Conservation (phyloP, 75 land plant genomes). For the Sequoia sempervirens region DNA sequence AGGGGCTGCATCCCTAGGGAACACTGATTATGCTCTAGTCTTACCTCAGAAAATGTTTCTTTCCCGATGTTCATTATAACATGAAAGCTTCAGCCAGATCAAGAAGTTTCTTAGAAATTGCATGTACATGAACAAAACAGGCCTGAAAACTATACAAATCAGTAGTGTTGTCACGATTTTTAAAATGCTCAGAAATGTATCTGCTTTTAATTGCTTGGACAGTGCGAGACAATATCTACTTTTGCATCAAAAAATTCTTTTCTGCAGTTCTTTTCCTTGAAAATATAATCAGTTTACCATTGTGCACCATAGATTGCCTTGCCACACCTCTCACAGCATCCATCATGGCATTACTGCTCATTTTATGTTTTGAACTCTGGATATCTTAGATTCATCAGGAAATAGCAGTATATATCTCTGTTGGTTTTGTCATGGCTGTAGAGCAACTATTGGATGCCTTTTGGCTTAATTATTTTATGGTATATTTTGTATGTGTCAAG, state of each 20-base stretch:
- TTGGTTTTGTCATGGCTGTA: neutral
- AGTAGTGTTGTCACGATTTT: neutral
- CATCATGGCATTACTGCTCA: neutral
- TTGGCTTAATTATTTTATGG: neutral
- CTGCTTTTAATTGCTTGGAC: neutral
- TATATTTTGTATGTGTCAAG: neutral
- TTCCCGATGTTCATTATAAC: neutral
- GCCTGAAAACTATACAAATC: neutral
- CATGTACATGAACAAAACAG: neutral
- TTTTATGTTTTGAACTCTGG: neutral
- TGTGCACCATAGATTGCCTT: neutral
- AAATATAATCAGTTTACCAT: neutral
- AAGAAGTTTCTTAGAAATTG: slow-evolving; percentile 2
- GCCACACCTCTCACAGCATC: neutral
- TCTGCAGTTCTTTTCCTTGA: neutral
- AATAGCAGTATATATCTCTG: neutral
- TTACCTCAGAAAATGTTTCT: neutral
- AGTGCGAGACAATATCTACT: neutral
- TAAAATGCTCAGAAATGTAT: neutral
- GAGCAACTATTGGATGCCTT: neutral
- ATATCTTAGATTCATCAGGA: neutral
- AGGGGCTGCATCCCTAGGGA: no score
- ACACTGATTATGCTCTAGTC: neutral
- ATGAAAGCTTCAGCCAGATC: neutral
- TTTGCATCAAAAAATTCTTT: neutral